Conservation (phyloP, 2,329 filamentous ascomycete genomes). For the Ustilaginoidea virens region DNA sequence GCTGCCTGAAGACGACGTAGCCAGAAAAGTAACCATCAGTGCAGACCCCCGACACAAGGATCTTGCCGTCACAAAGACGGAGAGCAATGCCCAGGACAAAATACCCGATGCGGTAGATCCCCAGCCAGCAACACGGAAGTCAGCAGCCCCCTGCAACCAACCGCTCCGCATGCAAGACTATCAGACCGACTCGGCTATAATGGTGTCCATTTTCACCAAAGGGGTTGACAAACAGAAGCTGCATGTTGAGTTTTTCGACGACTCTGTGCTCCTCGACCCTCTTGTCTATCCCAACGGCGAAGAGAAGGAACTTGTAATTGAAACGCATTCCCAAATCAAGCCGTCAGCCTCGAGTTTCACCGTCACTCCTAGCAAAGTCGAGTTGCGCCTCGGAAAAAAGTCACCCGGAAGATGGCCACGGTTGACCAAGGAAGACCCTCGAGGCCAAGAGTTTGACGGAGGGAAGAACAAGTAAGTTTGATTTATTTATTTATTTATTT, state of each 20-base stretch:
- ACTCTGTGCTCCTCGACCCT: slow-evolving; percentile 12
- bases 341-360: slow-evolving; percentile 41
- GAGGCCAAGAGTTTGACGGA: neutral
- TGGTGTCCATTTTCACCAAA: slow-evolving; percentile 27
- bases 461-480: slow-evolving; percentile 1
- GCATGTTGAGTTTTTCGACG: slow-evolving; percentile 17
- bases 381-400: slow-evolving; percentile 57
- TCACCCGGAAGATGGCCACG: slow-evolving; percentile 51
- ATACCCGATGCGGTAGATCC: neutral
- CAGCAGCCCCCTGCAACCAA: slow-evolving; percentile 9
- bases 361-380: slow-evolving; percentile 65
- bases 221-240: slow-evolving; percentile 24
- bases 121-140: slow-evolving; percentile 4
- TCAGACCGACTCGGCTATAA: slow-evolving; percentile 19
- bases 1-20: slow-evolving; percentile 27
- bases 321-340: slow-evolving; percentile 53
- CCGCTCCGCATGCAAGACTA: slow-evolving; percentile 19
- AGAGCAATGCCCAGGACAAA: slow-evolving; percentile 2
- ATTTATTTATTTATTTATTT: no score
- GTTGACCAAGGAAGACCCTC: slow-evolving; percentile 8
- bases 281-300: slow-evolving; percentile 30
- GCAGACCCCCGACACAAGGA: slow-evolving; percentile 16
- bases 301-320: slow-evolving; percentile 43
- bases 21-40: slow-evolving; percentile 27
- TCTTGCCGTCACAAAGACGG: slow-evolving; percentile 8